Evolutionary conservation across 352 stramenopile genomes (phyloP), one percentile per base, ranked within the genome.

Genomic region (Pythium vanterpoolii): DNA sequence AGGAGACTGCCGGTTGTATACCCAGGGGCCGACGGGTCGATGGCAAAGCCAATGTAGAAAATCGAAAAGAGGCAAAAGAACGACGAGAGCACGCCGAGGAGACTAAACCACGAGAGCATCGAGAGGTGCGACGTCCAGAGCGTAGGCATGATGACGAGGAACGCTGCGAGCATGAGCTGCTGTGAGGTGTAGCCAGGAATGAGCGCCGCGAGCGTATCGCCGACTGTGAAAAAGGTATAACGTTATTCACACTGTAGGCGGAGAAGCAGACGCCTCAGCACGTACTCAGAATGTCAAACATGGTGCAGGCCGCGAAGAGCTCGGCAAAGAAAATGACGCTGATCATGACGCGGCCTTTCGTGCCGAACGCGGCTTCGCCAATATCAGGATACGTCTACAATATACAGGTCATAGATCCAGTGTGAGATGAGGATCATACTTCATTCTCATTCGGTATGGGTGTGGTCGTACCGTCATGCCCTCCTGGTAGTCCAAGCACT

Each of bases 51-150:
- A 11, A 93, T 77, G 65, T 87, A 92, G 33, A 93, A 74, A 33
- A 96, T 71, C 3, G 79, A 62, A 42, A 84, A 87, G 24, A 92
- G 72, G 39, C 88, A 91, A 51, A 93, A 86, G 39, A 92, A 60
- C 13, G 85, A 93, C 56, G 83, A 90, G n/a, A 95, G 60, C 16
- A 93, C 89, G 53, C 86, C 86, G 10, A 96, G 66, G 58, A 95
- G 71, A 58, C 83, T 93, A 56, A 95, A 87, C 68, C 87, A 88
- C 60, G 85, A 93, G 44, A 96, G 75, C 45, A 90, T 74, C 33
- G 81, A 89, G 57, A 96, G 72, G 56, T 90, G 75, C 23, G 82
- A 80, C 24, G 85, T 95, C 83, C 83, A 93, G 47, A 86, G 72
- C 43, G 83, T 87, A 52, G 86, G 86, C 70, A 95, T 76, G 51